Percentiles rank a stretch among this genome's conserved stretches.
These are phyloP conservation scores for Backusella westeae DNA, from an alignment of 192 early-diverging fungal species.

Conservation along the genomic window DNA sequence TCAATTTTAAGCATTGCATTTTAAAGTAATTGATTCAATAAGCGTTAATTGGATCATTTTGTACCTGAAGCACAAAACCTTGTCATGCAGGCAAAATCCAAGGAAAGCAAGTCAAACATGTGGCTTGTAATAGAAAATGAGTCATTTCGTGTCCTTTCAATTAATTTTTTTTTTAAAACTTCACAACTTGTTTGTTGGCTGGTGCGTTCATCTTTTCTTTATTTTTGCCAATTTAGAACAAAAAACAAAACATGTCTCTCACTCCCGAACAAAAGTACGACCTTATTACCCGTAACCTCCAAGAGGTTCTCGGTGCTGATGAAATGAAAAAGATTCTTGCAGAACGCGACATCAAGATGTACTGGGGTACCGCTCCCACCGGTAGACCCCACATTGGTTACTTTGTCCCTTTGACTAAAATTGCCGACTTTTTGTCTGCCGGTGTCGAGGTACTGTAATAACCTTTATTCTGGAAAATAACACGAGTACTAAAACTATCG, in stretches of 20 bases:
- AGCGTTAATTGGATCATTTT: background rate
- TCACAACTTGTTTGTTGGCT: background rate
- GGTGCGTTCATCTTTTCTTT: background rate
- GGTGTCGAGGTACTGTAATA: slow-evolving; percentile 69
- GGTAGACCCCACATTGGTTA: slow-evolving; percentile 97
- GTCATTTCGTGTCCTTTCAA: slow-evolving; percentile 4
- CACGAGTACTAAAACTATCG: background rate
- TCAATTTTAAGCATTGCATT: too few species aligned
- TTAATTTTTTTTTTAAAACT: slow-evolving; percentile 1
- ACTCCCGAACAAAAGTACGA: slow-evolving; percentile 67
- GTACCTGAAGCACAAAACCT: background rate
- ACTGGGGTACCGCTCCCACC: slow-evolving; percentile 98
- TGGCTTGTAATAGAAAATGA: background rate
- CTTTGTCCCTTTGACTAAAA: slow-evolving; percentile 96
- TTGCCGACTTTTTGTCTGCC: slow-evolving; percentile 94
- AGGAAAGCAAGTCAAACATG: background rate
- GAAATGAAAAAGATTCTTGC: slow-evolving; percentile 80
- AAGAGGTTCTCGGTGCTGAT: slow-evolving; percentile 89
- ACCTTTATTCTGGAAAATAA: background rate
- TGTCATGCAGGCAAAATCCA: background rate
- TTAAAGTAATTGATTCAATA: background rate
- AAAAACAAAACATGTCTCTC: slow-evolving; percentile 32
- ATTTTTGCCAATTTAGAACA: background rate
- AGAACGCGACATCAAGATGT: slow-evolving; percentile 89
- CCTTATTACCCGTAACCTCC: slow-evolving; percentile 91